Conservation (phyloP, 805 yeast species). For the Yamadazyma takamatsuzukensis region DNA sequence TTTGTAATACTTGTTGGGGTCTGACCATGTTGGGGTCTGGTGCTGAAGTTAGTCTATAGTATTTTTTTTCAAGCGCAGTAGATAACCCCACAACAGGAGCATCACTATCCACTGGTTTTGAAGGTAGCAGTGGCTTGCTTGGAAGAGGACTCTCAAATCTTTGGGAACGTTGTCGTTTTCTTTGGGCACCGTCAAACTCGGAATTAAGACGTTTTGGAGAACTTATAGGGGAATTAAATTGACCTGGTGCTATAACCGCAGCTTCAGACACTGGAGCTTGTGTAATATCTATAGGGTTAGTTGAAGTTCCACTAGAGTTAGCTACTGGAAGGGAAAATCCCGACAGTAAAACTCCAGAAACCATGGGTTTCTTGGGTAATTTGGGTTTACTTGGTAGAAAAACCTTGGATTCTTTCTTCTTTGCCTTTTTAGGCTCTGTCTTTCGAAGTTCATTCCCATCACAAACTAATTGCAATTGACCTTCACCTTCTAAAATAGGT, state of each 20-base stretch:
- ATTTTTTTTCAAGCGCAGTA: slow-evolving; percentile 67
- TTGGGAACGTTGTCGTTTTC: slow-evolving; percentile 43
- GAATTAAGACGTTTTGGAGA: too few relatives aligned
- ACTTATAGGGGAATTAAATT: not conserved
- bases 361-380: not conserved
- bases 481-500: slow-evolving; percentile 36
- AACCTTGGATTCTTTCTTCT: slow-evolving; percentile 1
- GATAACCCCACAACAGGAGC: slow-evolving; percentile 56
- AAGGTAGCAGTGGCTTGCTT: slow-evolving; percentile 1
- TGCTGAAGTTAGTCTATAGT: slow-evolving; percentile 82
- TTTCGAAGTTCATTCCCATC: not conserved
- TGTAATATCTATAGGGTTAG: too few relatives aligned
- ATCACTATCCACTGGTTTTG: slow-evolving; percentile 5
- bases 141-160: slow-evolving; percentile 40
- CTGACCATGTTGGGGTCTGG: slow-evolving; percentile 85
- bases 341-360: too few relatives aligned
- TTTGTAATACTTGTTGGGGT: slow-evolving; percentile 59
- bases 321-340: too few relatives aligned
- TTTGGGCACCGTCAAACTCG: slow-evolving; percentile 25
- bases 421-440: slow-evolving; percentile 1
- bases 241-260: not conserved
- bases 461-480: not conserved
- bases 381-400: too few relatives aligned
- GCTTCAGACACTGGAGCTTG: too few relatives aligned
- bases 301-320: too few relatives aligned